Evolutionary conservation across 1,284 basidiomycete genomes (phyloP).

Genomic region (Macrocystidia cucumis): DNA sequence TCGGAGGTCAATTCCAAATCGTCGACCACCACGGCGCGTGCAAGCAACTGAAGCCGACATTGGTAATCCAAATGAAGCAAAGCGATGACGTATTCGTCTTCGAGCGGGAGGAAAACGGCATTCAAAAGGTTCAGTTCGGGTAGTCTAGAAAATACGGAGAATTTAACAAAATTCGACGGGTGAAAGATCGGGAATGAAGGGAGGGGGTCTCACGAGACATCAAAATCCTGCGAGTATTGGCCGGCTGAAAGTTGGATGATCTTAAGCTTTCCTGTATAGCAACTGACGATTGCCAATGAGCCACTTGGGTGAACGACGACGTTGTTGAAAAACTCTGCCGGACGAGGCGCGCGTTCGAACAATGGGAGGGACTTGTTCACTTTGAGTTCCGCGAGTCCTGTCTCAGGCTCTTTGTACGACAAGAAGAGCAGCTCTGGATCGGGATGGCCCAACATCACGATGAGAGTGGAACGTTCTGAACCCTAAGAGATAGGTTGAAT

Average conservation of each 20-base stretch:
- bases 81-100: constrained; percentile 47
- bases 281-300: constrained; percentile 51
- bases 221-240: constrained; percentile 45
- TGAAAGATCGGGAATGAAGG: background rate
- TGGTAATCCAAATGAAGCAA: constrained; percentile 66
- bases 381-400: constrained; percentile 27
- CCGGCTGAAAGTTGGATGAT: constrained; percentile 49
- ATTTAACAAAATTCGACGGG: constrained; percentile 1
- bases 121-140: constrained; percentile 72
- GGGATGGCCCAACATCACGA: constrained; percentile 66
- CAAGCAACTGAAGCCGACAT: constrained; percentile 49
- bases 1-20: constrained; percentile 45
- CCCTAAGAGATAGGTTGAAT: constrained; percentile 23
- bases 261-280: constrained; percentile 63
- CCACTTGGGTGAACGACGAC: constrained; percentile 55
- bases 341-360: constrained; percentile 44
- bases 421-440: constrained; percentile 62
- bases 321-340: constrained; percentile 62
- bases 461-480: constrained; percentile 38
- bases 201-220: constrained; percentile 47
- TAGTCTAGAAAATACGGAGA: constrained; percentile 35
- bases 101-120: constrained; percentile 53
- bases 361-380: constrained; percentile 38
- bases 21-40: constrained; percentile 45
- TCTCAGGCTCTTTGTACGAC: constrained; percentile 32